Evolutionary conservation across 1,284 basidiomycete genomes (phyloP), one percentile per base, ranked within the genome.

Genomic region (Irpex sp.): DNA sequence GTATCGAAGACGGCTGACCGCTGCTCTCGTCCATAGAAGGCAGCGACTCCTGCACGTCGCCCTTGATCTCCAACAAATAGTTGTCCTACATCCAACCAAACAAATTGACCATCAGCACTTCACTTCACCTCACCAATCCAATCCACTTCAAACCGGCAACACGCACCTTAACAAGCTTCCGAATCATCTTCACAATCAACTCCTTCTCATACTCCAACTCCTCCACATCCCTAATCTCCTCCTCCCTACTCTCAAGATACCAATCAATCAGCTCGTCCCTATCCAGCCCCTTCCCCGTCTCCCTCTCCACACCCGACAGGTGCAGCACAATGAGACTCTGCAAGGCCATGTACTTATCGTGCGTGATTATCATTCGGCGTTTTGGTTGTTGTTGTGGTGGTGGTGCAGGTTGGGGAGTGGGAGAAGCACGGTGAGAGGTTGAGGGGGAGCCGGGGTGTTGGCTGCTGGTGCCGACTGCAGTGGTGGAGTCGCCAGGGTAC

Each of bases 141-240:
- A 26, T 26, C 21, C 21, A 26, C 21, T 26, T 26, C 21, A 26
- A 26, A 26, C 21, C 21, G 21, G 21, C n/a, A 44, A n/a, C 26
- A 65, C 84, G 61, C 67, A 93, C 96, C 86, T 96, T 97, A 66
- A 97, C 91, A 62, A 99, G 79, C 77, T 94, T 96, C 69, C 82
- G 86, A 66, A 99, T 75, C 71, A 97, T 90, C 79, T 98, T 99
- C 55, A 84, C 87, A 67, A 98, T 88, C 63, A 99, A 80, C 74
- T 94, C 92, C 70, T 89, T 91, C 79, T 99, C 94, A 68, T 92
- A 89, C 70, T 98, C 94, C n/a, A 97, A 79, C 72, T 97, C 91
- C 62, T 96, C 94, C 13, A 95, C 83, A 57, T 90, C 88, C 66
- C 92, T 86, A 57, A 98, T 81, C 67, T 95, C 90, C 40, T 83